Conservation (phyloP, 2,329 filamentous ascomycete species). For the Neonectria magnoliae region DNA sequence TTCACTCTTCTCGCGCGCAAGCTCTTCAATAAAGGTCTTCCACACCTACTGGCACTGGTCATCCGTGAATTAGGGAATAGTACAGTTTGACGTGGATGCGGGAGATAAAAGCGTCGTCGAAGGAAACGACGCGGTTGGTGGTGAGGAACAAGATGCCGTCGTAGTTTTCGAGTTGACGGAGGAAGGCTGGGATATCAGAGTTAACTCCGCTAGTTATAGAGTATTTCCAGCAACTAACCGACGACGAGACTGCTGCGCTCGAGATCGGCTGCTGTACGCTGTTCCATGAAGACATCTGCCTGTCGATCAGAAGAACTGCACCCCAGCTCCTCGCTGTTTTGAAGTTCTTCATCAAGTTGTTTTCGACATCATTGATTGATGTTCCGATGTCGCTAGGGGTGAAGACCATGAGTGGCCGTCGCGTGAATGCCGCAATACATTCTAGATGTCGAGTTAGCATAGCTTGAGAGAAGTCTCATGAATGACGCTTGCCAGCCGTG, state of each 20-base stretch:
- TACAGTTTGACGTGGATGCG: slow-evolving; percentile 43
- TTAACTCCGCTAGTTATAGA: too few relatives aligned
- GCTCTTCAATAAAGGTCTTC: slow-evolving; percentile 42
- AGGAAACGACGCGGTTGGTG: slow-evolving; percentile 30
- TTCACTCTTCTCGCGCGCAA: not conserved
- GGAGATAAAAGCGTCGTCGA: slow-evolving; percentile 40
- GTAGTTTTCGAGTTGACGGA: too few relatives aligned
- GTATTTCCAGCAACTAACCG: too few relatives aligned
- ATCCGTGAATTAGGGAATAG: slow-evolving; percentile 42
- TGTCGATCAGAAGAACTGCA: too few relatives aligned
- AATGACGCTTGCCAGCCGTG: slow-evolving; percentile 39
- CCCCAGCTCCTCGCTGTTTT: too few relatives aligned
- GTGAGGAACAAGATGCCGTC: slow-evolving; percentile 41
- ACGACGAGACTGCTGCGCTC: too few relatives aligned
- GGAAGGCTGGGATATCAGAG: too few relatives aligned
- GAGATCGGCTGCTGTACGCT: too few relatives aligned
- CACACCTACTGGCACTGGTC: slow-evolving; percentile 41
- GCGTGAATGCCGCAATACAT: slow-evolving; percentile 47
- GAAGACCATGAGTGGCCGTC: slow-evolving; percentile 18
- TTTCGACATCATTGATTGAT: too few relatives aligned
- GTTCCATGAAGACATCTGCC: too few relatives aligned
- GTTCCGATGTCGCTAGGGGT: too few relatives aligned
- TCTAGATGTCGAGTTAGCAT: slow-evolving; percentile 32
- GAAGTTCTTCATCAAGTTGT: too few relatives aligned
- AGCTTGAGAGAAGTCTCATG: not conserved